These are phyloP conservation scores for Chrysanthemum seticuspe DNA, from an alignment of 129 eudicot species.

Conservation along the genomic window DNA sequence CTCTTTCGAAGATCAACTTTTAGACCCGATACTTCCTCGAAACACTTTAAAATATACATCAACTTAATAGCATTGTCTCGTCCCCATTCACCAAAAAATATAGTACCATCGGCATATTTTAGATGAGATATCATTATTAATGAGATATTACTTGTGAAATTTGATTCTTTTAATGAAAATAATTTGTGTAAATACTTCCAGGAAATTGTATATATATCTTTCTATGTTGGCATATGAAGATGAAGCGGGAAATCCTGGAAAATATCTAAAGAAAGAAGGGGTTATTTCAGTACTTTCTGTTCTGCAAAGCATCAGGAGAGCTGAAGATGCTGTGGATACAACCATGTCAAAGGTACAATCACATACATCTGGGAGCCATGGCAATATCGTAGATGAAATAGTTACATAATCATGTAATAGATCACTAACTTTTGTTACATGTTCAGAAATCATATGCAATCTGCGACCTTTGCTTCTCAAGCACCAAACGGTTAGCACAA, in stretches of 20 bases:
- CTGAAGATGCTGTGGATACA: constrained; percentile 63
- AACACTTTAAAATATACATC: too few relatives aligned
- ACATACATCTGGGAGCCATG: neutral
- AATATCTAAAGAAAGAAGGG: constrained; percentile 55
- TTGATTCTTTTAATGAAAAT: constrained; percentile 4
- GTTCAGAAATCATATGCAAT: constrained; percentile 81
- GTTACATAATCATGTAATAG: neutral
- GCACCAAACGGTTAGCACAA: constrained; percentile 56
- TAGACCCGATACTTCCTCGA: too few relatives aligned
- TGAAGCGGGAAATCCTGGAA: constrained; percentile 60
- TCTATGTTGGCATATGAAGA: constrained; percentile 73
- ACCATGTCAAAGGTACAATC: constrained; percentile 64
- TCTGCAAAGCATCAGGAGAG: constrained; percentile 55
- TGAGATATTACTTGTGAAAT: neutral
- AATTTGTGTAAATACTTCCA: constrained; percentile 27
- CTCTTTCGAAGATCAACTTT: too few relatives aligned
- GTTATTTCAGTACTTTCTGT: constrained; percentile 47
- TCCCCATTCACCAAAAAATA: too few relatives aligned
- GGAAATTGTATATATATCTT: constrained; percentile 66
- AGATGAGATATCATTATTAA: too few relatives aligned
- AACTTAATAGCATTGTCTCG: too few relatives aligned
- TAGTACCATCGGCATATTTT: too few relatives aligned
- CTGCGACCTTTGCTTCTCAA: constrained; percentile 76
- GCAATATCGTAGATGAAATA: neutral
- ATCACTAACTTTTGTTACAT: constrained; percentile 22